Evolutionary conservation across 73 alveolate species (phyloP), one percentile per base, ranked within the genome.

Genomic region (Uronychia setigera): DNA sequence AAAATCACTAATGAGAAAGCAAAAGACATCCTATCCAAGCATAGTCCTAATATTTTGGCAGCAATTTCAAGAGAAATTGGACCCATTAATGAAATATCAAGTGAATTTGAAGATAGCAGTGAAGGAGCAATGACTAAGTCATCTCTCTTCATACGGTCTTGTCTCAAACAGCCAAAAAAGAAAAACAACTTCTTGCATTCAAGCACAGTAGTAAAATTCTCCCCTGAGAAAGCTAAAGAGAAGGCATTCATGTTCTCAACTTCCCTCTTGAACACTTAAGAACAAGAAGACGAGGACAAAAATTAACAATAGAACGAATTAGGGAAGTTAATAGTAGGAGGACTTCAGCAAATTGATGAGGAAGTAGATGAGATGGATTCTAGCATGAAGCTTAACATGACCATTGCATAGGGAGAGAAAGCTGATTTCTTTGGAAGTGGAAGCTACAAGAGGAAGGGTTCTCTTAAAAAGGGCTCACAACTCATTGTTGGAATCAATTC

Each of bases 11-110:
- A 83, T 58, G 25, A 34, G 46, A 26, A n/a, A 14, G 79, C 30
- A 5, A 11, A 14, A 26, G 33, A 26, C 29, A 67, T 27, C 30
- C 79, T 85, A 35, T 27, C 58, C 26, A 76, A 78, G 58, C 91
- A 85, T 58, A 84, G 77, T 27, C 35, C 91, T n/a, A 85, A 85
- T 32, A 77, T 85, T 0, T 77, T 29, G 30, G 91, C 91, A 28
- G 76, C 85, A 32, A 85, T 85, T 1, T 57, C 76, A 26, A 85
- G 91, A 78, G 67, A 46, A 19, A 46, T 46, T 19, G 67, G 67
- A 19, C 19, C 67, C 19, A 5, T 46, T 19, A 5, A 11, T 46
- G 67, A 46, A 19, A 5, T 46, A 19, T 46, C 67, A 46, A 11
- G n/a, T 46, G 67, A 46, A 19, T 19, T 19, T 11, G 67, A 46